These are phyloP conservation scores for Backusella psychrophila DNA, from an alignment of 192 early-diverging fungal species.

Conservation along the genomic window DNA sequence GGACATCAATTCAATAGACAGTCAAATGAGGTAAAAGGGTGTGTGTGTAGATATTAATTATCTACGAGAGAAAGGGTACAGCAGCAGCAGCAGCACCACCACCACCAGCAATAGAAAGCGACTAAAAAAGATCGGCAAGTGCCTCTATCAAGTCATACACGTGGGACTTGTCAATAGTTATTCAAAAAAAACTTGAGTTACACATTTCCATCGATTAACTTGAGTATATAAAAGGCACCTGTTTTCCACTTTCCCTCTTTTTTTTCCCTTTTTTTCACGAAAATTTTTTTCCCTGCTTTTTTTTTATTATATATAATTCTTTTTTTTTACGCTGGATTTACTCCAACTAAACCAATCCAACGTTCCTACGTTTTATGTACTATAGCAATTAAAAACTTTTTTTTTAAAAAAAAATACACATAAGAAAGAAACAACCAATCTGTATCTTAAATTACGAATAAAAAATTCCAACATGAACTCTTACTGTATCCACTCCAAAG, in stretches of 20 bases:
- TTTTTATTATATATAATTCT: background rate
- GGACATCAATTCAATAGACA: background rate
- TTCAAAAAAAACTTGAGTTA: background rate
- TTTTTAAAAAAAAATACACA: background rate
- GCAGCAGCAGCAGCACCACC: background rate
- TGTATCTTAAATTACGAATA: background rate
- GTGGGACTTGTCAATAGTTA: slow-evolving; percentile 7
- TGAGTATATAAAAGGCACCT: background rate
- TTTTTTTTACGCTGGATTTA: slow-evolving; percentile 8
- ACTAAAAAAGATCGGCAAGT: slow-evolving; percentile 6
- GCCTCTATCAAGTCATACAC: background rate
- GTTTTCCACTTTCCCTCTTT: background rate
- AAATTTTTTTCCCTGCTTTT: background rate
- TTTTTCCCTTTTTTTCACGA: background rate
- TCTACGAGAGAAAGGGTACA: background rate
- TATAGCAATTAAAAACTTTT: background rate
- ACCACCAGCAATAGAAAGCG: background rate
- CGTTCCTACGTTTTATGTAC: slow-evolving; percentile 5
- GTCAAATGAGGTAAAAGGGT: background rate
- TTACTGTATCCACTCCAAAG: background rate
- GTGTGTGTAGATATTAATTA: background rate
- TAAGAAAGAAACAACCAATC: background rate
- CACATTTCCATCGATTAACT: slow-evolving; percentile 2
- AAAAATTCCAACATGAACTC: background rate
- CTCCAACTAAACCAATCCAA: background rate